Conservation (phyloP, 2,329 filamentous ascomycete species). For the Macrophomina tecta region DNA sequence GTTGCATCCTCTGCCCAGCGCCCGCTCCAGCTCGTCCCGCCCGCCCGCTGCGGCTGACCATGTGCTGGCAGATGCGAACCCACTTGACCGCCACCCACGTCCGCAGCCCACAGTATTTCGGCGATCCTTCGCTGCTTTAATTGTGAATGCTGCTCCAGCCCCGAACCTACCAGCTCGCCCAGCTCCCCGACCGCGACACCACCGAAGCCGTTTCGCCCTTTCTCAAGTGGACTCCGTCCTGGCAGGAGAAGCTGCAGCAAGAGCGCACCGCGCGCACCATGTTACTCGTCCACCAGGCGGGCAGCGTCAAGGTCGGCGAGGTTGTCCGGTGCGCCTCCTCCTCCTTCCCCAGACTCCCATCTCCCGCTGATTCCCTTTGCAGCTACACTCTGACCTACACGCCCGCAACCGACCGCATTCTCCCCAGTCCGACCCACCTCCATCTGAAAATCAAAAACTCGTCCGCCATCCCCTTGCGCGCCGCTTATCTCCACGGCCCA, state of each 20-base stretch:
- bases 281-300: conserved; percentile 89
- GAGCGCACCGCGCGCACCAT: conserved; percentile 57
- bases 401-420: conserved; percentile 84
- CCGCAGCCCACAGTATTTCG: conserved; percentile 16
- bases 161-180: conserved; percentile 47
- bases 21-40: not conserved
- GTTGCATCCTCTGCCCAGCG: not conserved
- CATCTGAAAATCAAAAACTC: conserved; percentile 91
- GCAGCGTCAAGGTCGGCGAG: conserved; percentile 92
- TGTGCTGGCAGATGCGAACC: not conserved
- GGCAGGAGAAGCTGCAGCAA: conserved; percentile 41
- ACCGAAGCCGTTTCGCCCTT: conserved; percentile 40
- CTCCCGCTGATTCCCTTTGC: conserved; percentile 1
- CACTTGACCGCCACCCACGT: conserved; percentile 21
- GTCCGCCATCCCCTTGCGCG: conserved; percentile 85
- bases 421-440: conserved; percentile 81
- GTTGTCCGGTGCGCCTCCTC: conserved; percentile 73
- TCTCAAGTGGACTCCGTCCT: conserved; percentile 41
- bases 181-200: conserved; percentile 42
- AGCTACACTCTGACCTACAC: conserved; percentile 88
- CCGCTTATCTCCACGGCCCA: conserved; percentile 94
- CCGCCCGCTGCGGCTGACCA: not conserved
- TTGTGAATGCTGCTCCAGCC: conserved; percentile 49
- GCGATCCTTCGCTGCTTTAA: conserved; percentile 22
- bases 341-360: not conserved